Evolutionary conservation across 441 rosid species (phyloP).

Genomic region (Theobroma grandiflorum): DNA sequence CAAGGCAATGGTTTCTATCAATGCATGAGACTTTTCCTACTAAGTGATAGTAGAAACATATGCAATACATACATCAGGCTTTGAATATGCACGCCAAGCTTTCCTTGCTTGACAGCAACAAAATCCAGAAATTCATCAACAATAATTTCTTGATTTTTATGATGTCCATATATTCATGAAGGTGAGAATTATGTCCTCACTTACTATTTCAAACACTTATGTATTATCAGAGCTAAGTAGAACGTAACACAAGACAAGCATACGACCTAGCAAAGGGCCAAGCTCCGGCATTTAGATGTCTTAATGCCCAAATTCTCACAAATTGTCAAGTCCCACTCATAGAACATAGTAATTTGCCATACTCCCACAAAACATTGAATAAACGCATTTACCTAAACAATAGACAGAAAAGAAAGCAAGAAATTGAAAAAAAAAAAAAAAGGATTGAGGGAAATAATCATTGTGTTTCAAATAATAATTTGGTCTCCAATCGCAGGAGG

Average conservation of each 20-base stretch:
- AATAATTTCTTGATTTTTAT: slow-evolving; percentile 47
- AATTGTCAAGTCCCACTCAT: slow-evolving; percentile 84
- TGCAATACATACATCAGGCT: slow-evolving; percentile 72
- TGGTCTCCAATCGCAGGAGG: not conserved
- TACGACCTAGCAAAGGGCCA: slow-evolving; percentile 84
- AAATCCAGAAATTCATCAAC: slow-evolving; percentile 73
- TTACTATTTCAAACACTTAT: slow-evolving; percentile 63
- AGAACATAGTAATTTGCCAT: slow-evolving; percentile 70
- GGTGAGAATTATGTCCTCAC: slow-evolving; percentile 66
- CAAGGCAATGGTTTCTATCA: slow-evolving; percentile 12
- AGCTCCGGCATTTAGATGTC: slow-evolving; percentile 71
- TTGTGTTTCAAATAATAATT: slow-evolving; percentile 10
- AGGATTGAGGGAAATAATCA: not conserved
- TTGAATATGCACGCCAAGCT: slow-evolving; percentile 85
- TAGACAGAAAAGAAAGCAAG: slow-evolving; percentile 17
- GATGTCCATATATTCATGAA: slow-evolving; percentile 55
- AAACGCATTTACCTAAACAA: slow-evolving; percentile 83
- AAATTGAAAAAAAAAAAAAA: not conserved
- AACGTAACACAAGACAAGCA: slow-evolving; percentile 78
- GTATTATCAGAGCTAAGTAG: slow-evolving; percentile 45
- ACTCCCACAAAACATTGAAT: slow-evolving; percentile 93
- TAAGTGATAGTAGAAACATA: slow-evolving; percentile 5
- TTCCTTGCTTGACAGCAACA: slow-evolving; percentile 63
- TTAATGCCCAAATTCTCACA: slow-evolving; percentile 80
- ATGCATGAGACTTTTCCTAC: slow-evolving; percentile 2